Evolutionary conservation across 2,329 filamentous ascomycete species (phyloP), one percentile per base, ranked within the genome.

Genomic region (Fusarium transvaalense): DNA sequence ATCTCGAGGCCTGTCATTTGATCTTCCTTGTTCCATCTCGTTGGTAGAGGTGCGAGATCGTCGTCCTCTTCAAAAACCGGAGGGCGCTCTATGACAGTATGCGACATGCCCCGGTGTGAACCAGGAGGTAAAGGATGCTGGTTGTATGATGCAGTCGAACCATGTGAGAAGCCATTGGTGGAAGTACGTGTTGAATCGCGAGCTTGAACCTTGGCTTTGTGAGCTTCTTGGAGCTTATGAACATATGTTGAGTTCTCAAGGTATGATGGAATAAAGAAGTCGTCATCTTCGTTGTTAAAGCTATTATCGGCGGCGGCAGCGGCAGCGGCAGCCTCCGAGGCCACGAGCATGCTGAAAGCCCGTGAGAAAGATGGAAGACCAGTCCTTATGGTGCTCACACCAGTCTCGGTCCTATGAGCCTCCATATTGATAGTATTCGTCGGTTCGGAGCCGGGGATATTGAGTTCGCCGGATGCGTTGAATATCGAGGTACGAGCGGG

Each of bases 211-310:
- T 87, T 92, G 46, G 86, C 85, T 76, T 84, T 87, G 77, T 94
- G 86, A 59, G 86, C 88, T 64, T 92, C 89, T 72, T 92, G 88
- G 47, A 97, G 84, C 76, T 88, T 89, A 72, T 91, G 87, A 54
- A 95, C 88, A 78, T 97, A 94, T 74, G 89, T 88, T 15, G 93
- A 95, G 38, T 88, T 88, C 71, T 85, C 84, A 43, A 98, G 86
- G 79, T 97, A 97, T 7, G 93, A 94, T 1, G 95, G 95, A 13
- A 90, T 86, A 78, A 97, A 94, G 83, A 95, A 95, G 60, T 79
- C 73, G 60, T 84, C 74, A 2, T 76, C 74, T 10, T 71, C 66
- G 53, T 71, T 66, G 17, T 74, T 68, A 69, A 74, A 42, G 39
- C 67, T 67, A 45, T 57, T 64, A 32, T 78, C 74, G 19, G 66